phyloP scores from a whole-genome alignment of 2,329 filamentous ascomycete genomes.

The Aschersonia sp. region DNA sequence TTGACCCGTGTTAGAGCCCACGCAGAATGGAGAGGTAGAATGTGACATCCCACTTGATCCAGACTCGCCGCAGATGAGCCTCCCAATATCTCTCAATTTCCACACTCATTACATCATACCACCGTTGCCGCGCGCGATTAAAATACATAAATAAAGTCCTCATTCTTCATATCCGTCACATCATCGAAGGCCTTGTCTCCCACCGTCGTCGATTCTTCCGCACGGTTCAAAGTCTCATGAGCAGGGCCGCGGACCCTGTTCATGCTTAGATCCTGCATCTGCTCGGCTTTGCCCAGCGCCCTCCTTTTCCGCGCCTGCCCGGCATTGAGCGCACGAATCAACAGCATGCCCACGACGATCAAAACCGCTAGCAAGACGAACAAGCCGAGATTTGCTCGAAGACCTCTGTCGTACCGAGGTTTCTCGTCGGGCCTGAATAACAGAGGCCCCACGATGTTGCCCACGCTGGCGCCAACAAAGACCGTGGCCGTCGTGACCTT shows the following conservation, averaged over 20 bases:
- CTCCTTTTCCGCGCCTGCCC: conserved; percentile 25
- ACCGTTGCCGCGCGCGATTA: conserved; percentile 4
- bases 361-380: conserved; percentile 42
- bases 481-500: conserved; percentile 47
- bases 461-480: conserved; percentile 46
- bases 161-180: conserved; percentile 42
- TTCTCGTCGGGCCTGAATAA: conserved; percentile 43
- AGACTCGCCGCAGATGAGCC: no score
- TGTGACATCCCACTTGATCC: no score
- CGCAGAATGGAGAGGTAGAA: no score
- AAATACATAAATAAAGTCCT: conserved; percentile 46
- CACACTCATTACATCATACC: no score
- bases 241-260: conserved; percentile 14
- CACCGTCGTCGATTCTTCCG: conserved; percentile 7
- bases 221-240: conserved; percentile 9
- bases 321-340: conserved; percentile 33
- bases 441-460: conserved; percentile 52
- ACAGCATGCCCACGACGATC: conserved; percentile 17
- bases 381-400: conserved; percentile 43
- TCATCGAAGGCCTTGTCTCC: conserved; percentile 31
- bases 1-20: no score
- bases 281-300: conserved; percentile 21
- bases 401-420: conserved; percentile 40
- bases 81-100: no score
- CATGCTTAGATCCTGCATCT: conserved; percentile 40